These are phyloP conservation scores for Jamesozyma jinghongensis DNA, from an alignment of 805 yeast species.

Conservation along the genomic window DNA sequence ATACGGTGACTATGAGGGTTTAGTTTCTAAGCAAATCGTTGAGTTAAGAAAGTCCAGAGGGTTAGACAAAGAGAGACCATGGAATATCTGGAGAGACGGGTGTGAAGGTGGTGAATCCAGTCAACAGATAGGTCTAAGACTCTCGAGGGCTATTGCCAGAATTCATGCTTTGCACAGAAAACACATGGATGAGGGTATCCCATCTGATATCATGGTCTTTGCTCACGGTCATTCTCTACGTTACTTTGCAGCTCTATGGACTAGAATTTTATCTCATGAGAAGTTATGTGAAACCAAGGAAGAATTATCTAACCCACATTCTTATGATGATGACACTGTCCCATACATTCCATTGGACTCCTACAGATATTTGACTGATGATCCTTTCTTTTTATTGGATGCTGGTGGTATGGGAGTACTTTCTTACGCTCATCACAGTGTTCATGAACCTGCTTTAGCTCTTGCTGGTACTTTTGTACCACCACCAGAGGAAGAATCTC, in stretches of 20 bases:
- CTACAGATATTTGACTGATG: slow-evolving; percentile 33
- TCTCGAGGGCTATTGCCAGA: slow-evolving; percentile 60
- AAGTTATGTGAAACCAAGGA: slow-evolving; percentile 17
- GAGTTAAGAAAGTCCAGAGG: slow-evolving; percentile 53
- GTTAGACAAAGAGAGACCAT: slow-evolving; percentile 39
- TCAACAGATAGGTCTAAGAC: slow-evolving; percentile 54
- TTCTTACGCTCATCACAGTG: slow-evolving; percentile 76
- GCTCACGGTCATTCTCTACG: slow-evolving; percentile 94
- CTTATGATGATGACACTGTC: slow-evolving; percentile 26
- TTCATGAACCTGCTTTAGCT: slow-evolving; percentile 78
- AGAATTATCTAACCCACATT: slow-evolving; percentile 15
- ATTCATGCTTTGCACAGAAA: slow-evolving; percentile 51
- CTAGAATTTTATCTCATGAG: slow-evolving; percentile 31
- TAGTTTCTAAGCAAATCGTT: slow-evolving; percentile 56
- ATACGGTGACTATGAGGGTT: slow-evolving; percentile 92
- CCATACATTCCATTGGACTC: slow-evolving; percentile 29
- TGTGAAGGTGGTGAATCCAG: slow-evolving; percentile 84
- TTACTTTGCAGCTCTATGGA: slow-evolving; percentile 87
- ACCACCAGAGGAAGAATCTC: slow-evolving; percentile 51
- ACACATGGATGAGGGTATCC: slow-evolving; percentile 40
- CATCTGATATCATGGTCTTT: slow-evolving; percentile 70
- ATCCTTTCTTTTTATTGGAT: slow-evolving; percentile 79
- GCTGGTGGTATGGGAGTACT: slow-evolving; percentile 95
- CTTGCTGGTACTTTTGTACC: slow-evolving; percentile 77
- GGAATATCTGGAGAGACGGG: slow-evolving; percentile 89